Percentiles rank a stretch among this genome's conserved stretches.
Conservation (phyloP, 2,329 filamentous ascomycete genomes). For the Hypoxylon sp. region DNA sequence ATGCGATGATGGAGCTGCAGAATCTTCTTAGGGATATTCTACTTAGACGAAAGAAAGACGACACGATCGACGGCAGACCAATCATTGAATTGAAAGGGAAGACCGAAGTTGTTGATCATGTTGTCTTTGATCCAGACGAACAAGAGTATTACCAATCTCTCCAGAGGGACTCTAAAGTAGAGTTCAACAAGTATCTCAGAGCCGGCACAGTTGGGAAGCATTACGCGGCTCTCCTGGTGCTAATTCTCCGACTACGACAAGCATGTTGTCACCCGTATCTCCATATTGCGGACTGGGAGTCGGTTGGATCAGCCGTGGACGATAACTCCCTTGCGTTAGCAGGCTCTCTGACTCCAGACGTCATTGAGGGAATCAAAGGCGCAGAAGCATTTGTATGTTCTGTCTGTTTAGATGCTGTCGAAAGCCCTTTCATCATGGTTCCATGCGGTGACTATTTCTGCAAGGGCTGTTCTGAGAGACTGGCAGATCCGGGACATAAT, state of each 20-base stretch:
- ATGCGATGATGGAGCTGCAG: slow-evolving; percentile 74
- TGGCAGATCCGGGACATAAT: slow-evolving; percentile 64
- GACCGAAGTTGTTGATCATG: slow-evolving; percentile 66
- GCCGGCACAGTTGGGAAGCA: slow-evolving; percentile 64
- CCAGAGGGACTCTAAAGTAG: slow-evolving; percentile 45
- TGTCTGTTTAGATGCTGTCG: slow-evolving; percentile 79
- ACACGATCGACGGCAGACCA: slow-evolving; percentile 79
- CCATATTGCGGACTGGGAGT: slow-evolving; percentile 57
- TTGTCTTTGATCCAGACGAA: slow-evolving; percentile 74
- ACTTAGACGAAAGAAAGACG: slow-evolving; percentile 82
- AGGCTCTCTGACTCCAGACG: slow-evolving; percentile 64
- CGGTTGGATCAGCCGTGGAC: too few relatives aligned
- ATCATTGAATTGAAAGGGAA: slow-evolving; percentile 75
- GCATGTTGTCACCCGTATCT: slow-evolving; percentile 82
- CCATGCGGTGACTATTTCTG: slow-evolving; percentile 87
- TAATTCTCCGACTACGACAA: slow-evolving; percentile 81
- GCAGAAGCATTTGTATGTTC: slow-evolving; percentile 77
- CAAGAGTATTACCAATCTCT: slow-evolving; percentile 69
- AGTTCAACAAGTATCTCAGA: slow-evolving; percentile 35
- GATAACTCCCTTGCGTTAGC: too few relatives aligned
- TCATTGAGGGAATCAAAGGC: slow-evolving; percentile 71
- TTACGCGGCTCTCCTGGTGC: slow-evolving; percentile 80
- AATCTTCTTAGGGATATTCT: slow-evolving; percentile 81
- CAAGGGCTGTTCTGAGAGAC: slow-evolving; percentile 75
- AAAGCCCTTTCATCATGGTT: slow-evolving; percentile 79